Percentiles rank a stretch among this genome's conserved stretches.
These are phyloP conservation scores for Elsinoe arachidis DNA, from an alignment of 2,329 filamentous ascomycete species.

Conservation along the genomic window DNA sequence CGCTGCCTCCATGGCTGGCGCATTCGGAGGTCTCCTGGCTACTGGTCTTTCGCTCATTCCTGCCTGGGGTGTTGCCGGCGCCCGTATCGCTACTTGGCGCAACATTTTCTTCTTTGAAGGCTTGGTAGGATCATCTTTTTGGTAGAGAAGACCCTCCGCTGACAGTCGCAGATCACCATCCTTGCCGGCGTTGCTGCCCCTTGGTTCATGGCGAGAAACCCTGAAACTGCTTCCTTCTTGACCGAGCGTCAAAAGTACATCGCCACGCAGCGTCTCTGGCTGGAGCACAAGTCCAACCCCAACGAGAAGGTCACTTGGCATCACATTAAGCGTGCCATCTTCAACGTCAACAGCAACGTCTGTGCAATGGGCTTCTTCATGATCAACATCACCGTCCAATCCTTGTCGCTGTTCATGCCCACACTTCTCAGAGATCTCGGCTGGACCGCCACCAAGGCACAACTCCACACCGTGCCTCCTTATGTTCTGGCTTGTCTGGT, in stretches of 20 bases:
- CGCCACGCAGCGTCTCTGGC: neutral
- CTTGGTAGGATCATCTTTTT: conserved; percentile 8
- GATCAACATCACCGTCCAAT: conserved; percentile 19
- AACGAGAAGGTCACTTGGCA: conserved; percentile 26
- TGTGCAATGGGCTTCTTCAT: conserved; percentile 24
- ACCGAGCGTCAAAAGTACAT: conserved; percentile 24
- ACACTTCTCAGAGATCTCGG: conserved; percentile 42
- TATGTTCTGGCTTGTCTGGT: conserved; percentile 27
- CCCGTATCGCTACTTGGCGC: conserved; percentile 20
- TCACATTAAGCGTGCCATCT: conserved; percentile 19
- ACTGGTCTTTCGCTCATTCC: conserved; percentile 23
- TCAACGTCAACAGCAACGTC: conserved; percentile 28
- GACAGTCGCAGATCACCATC: conserved; percentile 23
- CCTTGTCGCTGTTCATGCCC: conserved; percentile 30
- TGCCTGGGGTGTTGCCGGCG: conserved; percentile 21
- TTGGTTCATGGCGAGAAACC: conserved; percentile 20
- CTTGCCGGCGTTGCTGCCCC: conserved; percentile 25
- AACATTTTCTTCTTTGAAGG: conserved; percentile 28
- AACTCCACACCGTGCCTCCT: conserved; percentile 24
- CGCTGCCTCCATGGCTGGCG: conserved; percentile 18
- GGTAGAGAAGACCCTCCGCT: conserved; percentile 10
- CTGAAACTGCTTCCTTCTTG: conserved; percentile 28
- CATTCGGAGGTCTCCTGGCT: conserved; percentile 23
- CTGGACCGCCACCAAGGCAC: conserved; percentile 20
- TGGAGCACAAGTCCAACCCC: conserved; percentile 23